Base-by-base conservation (phyloP, 208 protist species). In the Trypanosoma congolense region DNA sequence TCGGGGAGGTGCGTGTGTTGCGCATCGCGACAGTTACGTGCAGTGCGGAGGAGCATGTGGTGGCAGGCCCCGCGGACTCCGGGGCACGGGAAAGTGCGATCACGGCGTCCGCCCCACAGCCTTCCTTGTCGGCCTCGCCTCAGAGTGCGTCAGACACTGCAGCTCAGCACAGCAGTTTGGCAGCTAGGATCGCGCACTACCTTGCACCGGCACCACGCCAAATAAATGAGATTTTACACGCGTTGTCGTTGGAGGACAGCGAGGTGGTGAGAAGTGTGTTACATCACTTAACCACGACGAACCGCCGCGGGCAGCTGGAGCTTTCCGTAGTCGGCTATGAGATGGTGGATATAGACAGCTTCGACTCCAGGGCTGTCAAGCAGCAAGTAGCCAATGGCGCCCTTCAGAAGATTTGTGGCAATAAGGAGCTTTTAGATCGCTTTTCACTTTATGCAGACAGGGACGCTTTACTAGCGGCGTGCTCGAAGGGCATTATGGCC, bases 381-480 rank as follows among this genome's bases (percentile, higher is more conserved):
- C 73, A 77, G 38, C 65, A 67, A 31, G 80, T 78, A 8, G 76
- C 56, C 5, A 81, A 88, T 56, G 54, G 73, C 3, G 80, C 80
- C 4, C 75, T 81, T 46, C 69, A 70, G 4, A 68, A 64, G 43
- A 35, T 73, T 45, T 42, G 43, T 16, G 38, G 61, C 5, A 52
- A 66, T 26, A 67, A 61, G 42, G 60, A 21, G 1, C 12, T 66
- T 36, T 42, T 58, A 29, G 58, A 70, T 25, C 50, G 52, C 18
- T 61, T 78, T 41, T 28, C 60, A 4, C 16, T 73, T 12, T 62
- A 67, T 25, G 56, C 64, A 33, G 71, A 78, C 21, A 58, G 65
- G 3, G 71, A 78, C 44, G 64, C 65, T 6, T 55, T 73, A 51
- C 40, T 78, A 3, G 35, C 55, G 4, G 49, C 40, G 4, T 63